Base-by-base conservation (phyloP, 2,329 filamentous ascomycete species). In the Clonostachys byssicola region DNA sequence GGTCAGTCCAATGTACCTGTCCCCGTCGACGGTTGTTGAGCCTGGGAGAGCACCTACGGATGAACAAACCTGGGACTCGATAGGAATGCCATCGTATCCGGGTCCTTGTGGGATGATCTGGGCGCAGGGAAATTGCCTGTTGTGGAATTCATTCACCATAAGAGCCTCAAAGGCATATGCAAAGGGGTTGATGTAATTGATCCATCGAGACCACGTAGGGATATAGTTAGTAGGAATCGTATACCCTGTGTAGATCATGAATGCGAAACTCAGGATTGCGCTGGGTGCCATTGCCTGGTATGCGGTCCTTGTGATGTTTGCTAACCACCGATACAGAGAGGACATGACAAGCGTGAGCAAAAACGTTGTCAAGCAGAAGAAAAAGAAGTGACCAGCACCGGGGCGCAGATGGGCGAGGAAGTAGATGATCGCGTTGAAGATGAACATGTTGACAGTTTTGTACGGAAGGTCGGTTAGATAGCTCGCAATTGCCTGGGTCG, bases 111-210 rank as follows among this genome's bases (percentile, higher is more conserved):
- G 78, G 3, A 81, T 67, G 41, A 65, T 77, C 53, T 80, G 16
- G 17, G 61, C 65, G 58, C 79, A 83, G 1, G 45, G 42, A 60
- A 86, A 94, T 0, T 80, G 52, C 13, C 85, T 80, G 49, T 72
- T 68, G 54, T 82, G 67, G 60, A 95, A 95, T 64, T 96, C 91
- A 65, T 95, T 95, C 52, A 88, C 78, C 77, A 92, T 86, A 18
- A 95, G 73, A 0, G 82, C 73, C 62, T 95, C 89, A 58, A 95
- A 95, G 0, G 83, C 82, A 53, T 94, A 95, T 2, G 80, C 82
- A 10, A 95, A 76, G 3, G 89, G 88, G 51, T 94, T 45, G 43
- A 45, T 45, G n/a, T 30, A 45, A 10, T 30, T 17, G 10, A 45
- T 17, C 43, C 43, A 45, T 10, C 43, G 16, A 9, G 77, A 36